Base-by-base conservation (phyloP, 2,329 filamentous ascomycete genomes). In the Elsinoe arachidis region DNA sequence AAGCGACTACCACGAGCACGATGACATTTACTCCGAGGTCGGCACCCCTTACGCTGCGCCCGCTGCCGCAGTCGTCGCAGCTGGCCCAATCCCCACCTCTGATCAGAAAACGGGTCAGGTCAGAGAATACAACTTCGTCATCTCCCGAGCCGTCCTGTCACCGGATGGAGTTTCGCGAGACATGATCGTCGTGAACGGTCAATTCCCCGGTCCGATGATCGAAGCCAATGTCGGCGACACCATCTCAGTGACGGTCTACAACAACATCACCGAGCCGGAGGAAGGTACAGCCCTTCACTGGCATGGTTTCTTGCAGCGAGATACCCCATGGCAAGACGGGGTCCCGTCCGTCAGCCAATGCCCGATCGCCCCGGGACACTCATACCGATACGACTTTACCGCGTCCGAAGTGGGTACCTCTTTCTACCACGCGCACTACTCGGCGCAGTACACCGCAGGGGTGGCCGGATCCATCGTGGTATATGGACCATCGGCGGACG, bases 231-330 rank as follows among this genome's bases (percentile, higher is more conserved):
- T 65, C 61, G 68, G 66, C 44, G 68, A 70, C 55, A 64, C 61
- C 58, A 66, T 69, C 19, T 62, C 68, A 21, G 64, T 69, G 7
- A 61, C 57, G 2, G 63, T 69, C 4, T 60, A 59, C 19, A 79
- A 79, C 64, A 62, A 61, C 1, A 61, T 77, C 4, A 65, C 72
- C 7, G 72, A 76, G 34, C 37, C 37, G 5, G 37, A 39, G 17
- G 66, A 69, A 49, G 68, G 67, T 5, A 69, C 67, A 2, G 60
- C 65, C 2, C 63, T 70, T 15, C 68, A 70, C 54, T 70, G 66
- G 65, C 68, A 70, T 55, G 68, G 68, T 15, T 63, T 70, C 53
- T 61, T 66, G 33, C 68, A 70, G 23, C 67, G 63, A 10, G 63
- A 61, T 2, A 69, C 66, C 5, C 62, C 63, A 7, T 68, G 60